phyloP scores from a whole-genome alignment of 2,329 filamentous ascomycete species.

The Alternaria sp. region DNA sequence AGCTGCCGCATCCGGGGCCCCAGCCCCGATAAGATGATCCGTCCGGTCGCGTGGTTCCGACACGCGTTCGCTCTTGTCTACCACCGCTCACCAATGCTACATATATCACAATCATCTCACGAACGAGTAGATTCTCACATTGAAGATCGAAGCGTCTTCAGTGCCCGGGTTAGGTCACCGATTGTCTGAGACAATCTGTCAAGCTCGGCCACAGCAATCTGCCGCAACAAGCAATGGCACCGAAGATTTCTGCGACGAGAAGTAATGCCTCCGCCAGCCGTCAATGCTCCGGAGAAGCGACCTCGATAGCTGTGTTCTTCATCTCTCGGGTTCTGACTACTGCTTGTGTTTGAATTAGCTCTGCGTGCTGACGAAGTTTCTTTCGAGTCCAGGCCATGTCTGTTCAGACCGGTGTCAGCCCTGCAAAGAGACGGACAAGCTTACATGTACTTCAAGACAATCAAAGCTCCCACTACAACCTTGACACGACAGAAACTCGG shows the following conservation, averaged over 20 bases:
- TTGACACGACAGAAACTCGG: not conserved
- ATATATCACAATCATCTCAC: not conserved
- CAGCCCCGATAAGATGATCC: not conserved
- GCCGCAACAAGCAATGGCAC: not conserved
- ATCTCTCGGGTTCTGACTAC: not conserved
- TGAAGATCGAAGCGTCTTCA: not conserved
- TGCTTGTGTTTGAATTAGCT: not conserved
- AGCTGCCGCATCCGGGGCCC: constrained; percentile 2
- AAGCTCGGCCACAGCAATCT: not conserved
- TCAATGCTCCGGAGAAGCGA: not conserved
- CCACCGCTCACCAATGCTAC: not conserved
- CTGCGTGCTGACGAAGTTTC: not conserved
- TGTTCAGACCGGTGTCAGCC: not conserved
- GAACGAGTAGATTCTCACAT: not conserved
- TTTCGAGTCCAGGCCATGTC: not conserved
- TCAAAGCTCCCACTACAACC: not conserved
- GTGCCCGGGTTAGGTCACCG: not conserved
- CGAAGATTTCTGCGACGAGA: not conserved
- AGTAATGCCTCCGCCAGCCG: not conserved
- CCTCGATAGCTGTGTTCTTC: not conserved
- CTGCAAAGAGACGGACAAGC: not conserved
- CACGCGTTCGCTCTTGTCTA: not conserved
- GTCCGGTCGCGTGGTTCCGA: not conserved
- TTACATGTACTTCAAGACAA: not conserved
- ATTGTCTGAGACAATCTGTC: not conserved